These are phyloP conservation scores for Pittosporum tobira DNA, from an alignment of 129 eudicot species.

Conservation along the genomic window DNA sequence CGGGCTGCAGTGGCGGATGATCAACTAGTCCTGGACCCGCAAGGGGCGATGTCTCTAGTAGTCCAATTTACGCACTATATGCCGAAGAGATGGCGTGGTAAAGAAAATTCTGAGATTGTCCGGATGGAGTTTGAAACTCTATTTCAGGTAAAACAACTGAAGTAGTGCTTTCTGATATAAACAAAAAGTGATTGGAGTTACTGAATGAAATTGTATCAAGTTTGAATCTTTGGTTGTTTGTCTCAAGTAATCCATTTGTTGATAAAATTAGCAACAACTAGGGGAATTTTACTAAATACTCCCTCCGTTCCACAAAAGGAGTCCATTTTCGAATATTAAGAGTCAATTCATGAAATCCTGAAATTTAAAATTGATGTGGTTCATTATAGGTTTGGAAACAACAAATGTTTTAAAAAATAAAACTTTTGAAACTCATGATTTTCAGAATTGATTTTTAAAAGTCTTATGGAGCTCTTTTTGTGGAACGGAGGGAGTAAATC, in stretches of 20 bases:
- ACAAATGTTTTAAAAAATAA: too few species aligned
- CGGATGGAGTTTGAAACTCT: constrained; percentile 79
- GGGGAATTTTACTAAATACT: too few species aligned
- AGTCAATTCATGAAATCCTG: too few species aligned
- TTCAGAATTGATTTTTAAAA: too few species aligned
- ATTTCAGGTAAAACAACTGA: constrained; percentile 55
- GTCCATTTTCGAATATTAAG: too few species aligned
- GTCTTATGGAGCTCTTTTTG: too few species aligned
- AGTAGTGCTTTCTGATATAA: not conserved
- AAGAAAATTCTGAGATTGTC: constrained; percentile 66
- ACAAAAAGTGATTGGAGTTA: not conserved
- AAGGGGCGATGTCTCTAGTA: constrained; percentile 66
- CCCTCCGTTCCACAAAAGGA: too few species aligned
- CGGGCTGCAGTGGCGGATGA: constrained; percentile 75
- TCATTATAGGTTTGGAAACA: too few species aligned
- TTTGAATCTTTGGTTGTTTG: not conserved
- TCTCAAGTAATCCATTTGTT: not conserved
- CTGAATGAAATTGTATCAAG: not conserved
- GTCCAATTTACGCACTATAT: constrained; percentile 85
- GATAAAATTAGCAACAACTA: not conserved
- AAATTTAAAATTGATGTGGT: too few species aligned
- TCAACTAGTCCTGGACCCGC: constrained; percentile 83
- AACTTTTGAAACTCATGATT: too few species aligned
- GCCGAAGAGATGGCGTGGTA: constrained; percentile 95
- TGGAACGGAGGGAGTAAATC: too few species aligned